These are phyloP conservation scores for Colletotrichum tamarilloi DNA, from an alignment of 2,329 filamentous ascomycete species.

Conservation along the genomic window DNA sequence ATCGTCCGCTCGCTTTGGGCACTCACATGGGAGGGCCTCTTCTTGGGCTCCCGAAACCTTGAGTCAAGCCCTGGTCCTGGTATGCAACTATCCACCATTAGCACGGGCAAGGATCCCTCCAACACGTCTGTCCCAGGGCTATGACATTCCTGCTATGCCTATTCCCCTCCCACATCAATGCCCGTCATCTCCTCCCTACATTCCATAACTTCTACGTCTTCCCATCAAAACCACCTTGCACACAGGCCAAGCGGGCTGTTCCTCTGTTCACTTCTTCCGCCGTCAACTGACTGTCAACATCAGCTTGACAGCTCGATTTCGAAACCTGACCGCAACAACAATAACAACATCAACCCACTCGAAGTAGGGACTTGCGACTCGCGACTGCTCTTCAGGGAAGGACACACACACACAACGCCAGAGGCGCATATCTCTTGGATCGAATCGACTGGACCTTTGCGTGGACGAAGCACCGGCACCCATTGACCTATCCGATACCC, in stretches of 20 bases:
- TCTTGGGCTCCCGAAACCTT: conserved; percentile 36
- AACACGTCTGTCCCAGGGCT: conserved; percentile 34
- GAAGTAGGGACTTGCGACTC: conserved; percentile 18
- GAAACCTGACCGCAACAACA: conserved; percentile 4
- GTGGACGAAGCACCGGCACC: not conserved
- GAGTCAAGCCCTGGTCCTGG: conserved; percentile 37
- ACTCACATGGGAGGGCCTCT: conserved; percentile 34
- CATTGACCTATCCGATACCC: conserved; percentile 21
- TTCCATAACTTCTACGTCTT: conserved; percentile 32
- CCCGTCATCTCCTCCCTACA: conserved; percentile 37
- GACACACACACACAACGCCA: conserved; percentile 7
- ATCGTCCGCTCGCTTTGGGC: conserved; percentile 35
- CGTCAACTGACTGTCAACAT: conserved; percentile 24
- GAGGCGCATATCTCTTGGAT: conserved; percentile 11
- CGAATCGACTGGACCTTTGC: not conserved
- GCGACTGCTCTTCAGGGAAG: conserved; percentile 3
- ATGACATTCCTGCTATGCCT: conserved; percentile 36
- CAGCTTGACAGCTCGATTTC: conserved; percentile 19
- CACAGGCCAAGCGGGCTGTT: conserved; percentile 25
- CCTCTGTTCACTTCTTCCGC: conserved; percentile 5
- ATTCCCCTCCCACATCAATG: conserved; percentile 31
- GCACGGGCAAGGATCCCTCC: conserved; percentile 33
- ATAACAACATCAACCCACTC: conserved; percentile 12
- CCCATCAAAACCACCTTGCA: conserved; percentile 33
- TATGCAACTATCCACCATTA: conserved; percentile 37